Evolutionary conservation across 75 land plant genomes (phyloP), one percentile per base, ranked within the genome.

Genomic region (Sequoiadendron giganteum): DNA sequence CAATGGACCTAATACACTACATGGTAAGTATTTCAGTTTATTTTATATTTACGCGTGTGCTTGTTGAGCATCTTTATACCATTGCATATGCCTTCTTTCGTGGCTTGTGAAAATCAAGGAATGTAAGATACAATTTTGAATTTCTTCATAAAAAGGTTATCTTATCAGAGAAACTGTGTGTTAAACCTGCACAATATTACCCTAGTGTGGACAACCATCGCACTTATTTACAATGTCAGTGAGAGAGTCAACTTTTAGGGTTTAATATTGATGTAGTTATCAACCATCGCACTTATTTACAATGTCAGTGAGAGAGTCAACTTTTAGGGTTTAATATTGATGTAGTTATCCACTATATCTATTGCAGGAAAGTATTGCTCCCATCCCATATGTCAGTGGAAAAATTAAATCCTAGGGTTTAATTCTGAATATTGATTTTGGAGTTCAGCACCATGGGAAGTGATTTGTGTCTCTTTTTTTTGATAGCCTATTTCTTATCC

Each of bases 1-100:
- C 91, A 92, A 92, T 28, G 90, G 90, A 3, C 95, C 95, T 42
- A 94, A 95, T 87, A 89, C 93, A 83, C 92, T 95, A 52, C 96
- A 95, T 85, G 96, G 96, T 94, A 93, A 82, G 25, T 56, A 48
- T 36, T 83, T 39, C 30, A 28, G 13, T 5, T 40, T 80, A 21
- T 34, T 39, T 54, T 75, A 7, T 77, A 8, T 18, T 18, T 80
- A 0, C 84, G 1, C 70, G 10, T 54, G 9, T 85, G 48, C 89
- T 49, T 76, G 2, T 65, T 25, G 30, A 28, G 70, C 19, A 9
- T 40, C 45, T 79, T 79, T 40, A 79, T 42, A 16, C 15, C 82
- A 79, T 79, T 78, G 36, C 21, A 39, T 39, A 78, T 78, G 81
- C 42, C 43, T 40, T 39, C 43, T 78, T 78, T 39, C 43, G 18